Evolutionary conservation across 352 stramenopile genomes (phyloP).

Genomic region (Globisporangium okanoganense): DNA sequence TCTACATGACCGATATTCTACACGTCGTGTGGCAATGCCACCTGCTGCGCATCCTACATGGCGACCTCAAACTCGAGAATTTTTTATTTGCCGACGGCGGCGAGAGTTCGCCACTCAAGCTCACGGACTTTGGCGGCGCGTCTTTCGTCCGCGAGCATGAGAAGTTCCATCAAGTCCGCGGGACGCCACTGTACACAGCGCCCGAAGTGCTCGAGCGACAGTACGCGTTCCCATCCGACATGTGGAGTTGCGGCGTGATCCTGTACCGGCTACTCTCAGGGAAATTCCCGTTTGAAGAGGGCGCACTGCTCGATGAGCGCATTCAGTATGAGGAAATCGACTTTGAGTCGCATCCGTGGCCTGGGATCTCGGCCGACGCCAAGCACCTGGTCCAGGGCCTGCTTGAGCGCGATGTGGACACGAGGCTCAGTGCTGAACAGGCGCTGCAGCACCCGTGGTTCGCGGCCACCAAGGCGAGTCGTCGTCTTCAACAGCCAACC

Average conservation of each 20-base stretch:
- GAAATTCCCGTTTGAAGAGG: slow-evolving; percentile 59
- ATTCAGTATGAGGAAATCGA: slow-evolving; percentile 63
- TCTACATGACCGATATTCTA: slow-evolving; percentile 74
- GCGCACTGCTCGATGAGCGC: slow-evolving; percentile 53
- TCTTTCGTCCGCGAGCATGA: slow-evolving; percentile 44
- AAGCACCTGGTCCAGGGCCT: slow-evolving; percentile 47
- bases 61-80: slow-evolving; percentile 81
- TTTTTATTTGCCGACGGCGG: slow-evolving; percentile 67
- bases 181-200: slow-evolving; percentile 72
- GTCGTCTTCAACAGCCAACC: neutral
- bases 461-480: slow-evolving; percentile 23
- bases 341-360: slow-evolving; percentile 41
- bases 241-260: slow-evolving; percentile 81
- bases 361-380: slow-evolving; percentile 46
- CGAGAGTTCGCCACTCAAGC: slow-evolving; percentile 61
- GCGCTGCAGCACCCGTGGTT: slow-evolving; percentile 71
- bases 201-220: slow-evolving; percentile 58
- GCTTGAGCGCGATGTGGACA: slow-evolving; percentile 39
- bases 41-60: slow-evolving; percentile 63
- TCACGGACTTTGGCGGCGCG: slow-evolving; percentile 76
- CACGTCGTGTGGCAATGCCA: slow-evolving; percentile 82
- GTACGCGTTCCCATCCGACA: slow-evolving; percentile 67
- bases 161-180: slow-evolving; percentile 43
- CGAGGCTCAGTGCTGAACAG: slow-evolving; percentile 50
- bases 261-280: slow-evolving; percentile 65